Conservation (phyloP, 345 rosid species). For the Camelina hispida region DNA sequence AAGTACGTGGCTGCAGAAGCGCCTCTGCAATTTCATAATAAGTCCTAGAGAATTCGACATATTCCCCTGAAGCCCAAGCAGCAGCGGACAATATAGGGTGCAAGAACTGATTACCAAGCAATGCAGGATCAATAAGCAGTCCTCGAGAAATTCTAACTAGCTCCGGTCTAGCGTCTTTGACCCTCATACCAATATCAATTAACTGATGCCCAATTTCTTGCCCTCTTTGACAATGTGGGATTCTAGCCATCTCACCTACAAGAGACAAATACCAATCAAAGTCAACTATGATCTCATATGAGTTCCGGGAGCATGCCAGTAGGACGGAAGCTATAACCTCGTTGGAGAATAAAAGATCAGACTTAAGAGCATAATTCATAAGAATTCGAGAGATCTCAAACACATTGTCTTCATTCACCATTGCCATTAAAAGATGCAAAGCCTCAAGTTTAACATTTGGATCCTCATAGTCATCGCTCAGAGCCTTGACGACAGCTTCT, state of each 20-base stretch:
- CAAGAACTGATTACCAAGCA: constrained; percentile 84
- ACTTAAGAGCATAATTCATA: constrained; percentile 81
- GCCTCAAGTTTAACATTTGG: constrained; percentile 80
- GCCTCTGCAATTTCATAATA: constrained; percentile 85
- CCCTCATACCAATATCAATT: constrained; percentile 84
- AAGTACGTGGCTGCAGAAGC: constrained; percentile 83
- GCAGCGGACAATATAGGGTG: constrained; percentile 83
- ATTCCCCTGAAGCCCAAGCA: constrained; percentile 95
- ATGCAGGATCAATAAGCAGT: constrained; percentile 93
- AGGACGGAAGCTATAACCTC: constrained; percentile 83
- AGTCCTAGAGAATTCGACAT: constrained; percentile 66
- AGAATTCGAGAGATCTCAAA: constrained; percentile 78
- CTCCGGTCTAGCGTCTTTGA: constrained; percentile 85
- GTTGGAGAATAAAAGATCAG: constrained; percentile 87
- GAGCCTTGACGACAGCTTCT: constrained; percentile 81
- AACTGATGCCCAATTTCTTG: constrained; percentile 89
- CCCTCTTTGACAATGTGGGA: constrained; percentile 82
- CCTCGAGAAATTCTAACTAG: constrained; percentile 75
- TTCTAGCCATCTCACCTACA: constrained; percentile 88
- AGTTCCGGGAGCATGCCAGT: constrained; percentile 65
- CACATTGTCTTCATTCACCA: constrained; percentile 85
- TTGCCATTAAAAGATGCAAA: constrained; percentile 77
- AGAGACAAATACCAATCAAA: constrained; percentile 93
- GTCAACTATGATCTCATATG: constrained; percentile 77
- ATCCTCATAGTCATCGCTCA: constrained; percentile 84